Evolutionary conservation across 805 yeast genomes (phyloP).

Genomic region (Pichia exigua): DNA sequence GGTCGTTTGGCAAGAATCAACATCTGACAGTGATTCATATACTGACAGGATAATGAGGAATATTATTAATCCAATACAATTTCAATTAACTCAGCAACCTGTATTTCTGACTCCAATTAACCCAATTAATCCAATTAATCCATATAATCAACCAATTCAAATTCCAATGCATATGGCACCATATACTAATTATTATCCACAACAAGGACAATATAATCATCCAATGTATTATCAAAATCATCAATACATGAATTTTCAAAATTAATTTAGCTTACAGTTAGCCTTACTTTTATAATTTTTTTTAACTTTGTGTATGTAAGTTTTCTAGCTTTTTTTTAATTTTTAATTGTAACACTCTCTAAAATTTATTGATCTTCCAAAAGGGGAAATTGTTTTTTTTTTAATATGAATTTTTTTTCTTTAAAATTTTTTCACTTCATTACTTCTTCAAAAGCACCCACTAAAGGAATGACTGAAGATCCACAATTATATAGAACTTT

Average conservation of each 20-base stretch:
- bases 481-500: slow-evolving; percentile 43
- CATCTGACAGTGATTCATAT: slow-evolving; percentile 1
- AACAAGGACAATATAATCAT: background rate
- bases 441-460: background rate
- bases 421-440: background rate
- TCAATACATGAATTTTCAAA: background rate
- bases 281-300: background rate
- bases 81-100: slow-evolving; percentile 1
- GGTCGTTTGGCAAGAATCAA: slow-evolving; percentile 5
- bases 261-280: background rate
- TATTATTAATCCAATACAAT: slow-evolving; percentile 1
- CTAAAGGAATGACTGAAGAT: slow-evolving; percentile 10
- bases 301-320: background rate
- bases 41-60: background rate
- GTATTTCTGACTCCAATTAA: background rate
- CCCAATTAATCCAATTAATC: background rate
- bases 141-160: background rate
- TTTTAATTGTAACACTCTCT: background rate
- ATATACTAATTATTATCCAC: background rate
- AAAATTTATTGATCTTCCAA: background rate
- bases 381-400: background rate
- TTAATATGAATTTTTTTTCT: background rate
- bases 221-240: background rate
- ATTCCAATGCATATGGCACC: slow-evolving; percentile 1
- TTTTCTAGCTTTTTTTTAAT: background rate